Base-by-base conservation (phyloP, 1,284 basidiomycete genomes). In the Papiliotrema flavescens region DNA sequence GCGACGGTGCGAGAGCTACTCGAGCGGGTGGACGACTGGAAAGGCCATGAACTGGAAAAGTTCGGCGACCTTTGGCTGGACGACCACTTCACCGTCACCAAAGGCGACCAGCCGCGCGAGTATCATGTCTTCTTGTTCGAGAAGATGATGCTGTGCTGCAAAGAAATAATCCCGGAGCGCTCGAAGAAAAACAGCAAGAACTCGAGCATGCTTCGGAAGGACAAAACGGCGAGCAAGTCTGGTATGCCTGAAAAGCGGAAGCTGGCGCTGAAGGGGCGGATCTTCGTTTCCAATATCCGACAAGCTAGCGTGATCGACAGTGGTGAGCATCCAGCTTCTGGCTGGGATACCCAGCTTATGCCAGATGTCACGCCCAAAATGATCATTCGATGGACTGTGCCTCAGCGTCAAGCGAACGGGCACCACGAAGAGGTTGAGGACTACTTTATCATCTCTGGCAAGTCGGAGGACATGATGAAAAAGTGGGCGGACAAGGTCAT, bases 91-190 rank as follows among this genome's bases (percentile, higher is more conserved):
- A 85, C 88, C 60, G 96, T 98, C 51, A 93, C 90, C 64, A 99
- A 98, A 78, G 90, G 88, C 58, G 93, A 96, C 59, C 90, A 93
- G 64, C 93, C 98, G 73, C 84, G 95, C 63, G 96, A 98, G 74
- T 98, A 98, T 70, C 92, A 96, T 69, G 94, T 99, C 54, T 99
- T 98, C 81, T 81, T 99, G 35, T 99, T 99, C 65, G 93, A 98
- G 78, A 92, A 93, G 79, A 99, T 99, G 76, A 90, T 99, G 66
- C 82, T 98, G 15, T 98, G 96, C 78, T 98, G 96, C 81, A 98
- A 98, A 76, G 96, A 83, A 87, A 76, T 80, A 32, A 47, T 60
- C 22, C 71, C 73, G 19, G 76, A 74, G 26, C 69, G 70, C 34
- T 76, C 75, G 59, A 71, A 80, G 65, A 78, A 78, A 62, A 47